Evolutionary conservation across 768 basidiomycete genomes (phyloP).

Genomic region (Amanita rubescens): DNA sequence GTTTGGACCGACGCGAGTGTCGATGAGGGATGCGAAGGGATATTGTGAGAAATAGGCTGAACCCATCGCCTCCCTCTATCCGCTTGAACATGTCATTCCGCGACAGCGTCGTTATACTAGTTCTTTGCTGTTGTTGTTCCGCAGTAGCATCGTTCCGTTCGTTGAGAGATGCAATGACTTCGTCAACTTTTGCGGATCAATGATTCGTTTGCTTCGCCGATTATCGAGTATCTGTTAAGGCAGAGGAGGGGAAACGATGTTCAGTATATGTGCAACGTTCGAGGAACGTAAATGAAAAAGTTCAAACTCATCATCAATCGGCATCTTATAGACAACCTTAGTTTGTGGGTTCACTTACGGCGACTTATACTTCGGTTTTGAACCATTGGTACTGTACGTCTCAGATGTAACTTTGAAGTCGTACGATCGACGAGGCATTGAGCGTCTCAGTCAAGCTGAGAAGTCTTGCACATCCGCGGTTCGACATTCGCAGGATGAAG

Average conservation of each 20-base stretch:
- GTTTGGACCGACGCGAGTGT: conserved; percentile 36
- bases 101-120: conserved; percentile 31
- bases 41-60: conserved; percentile 57
- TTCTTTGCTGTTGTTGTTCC: conserved; percentile 9
- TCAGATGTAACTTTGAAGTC: too few species aligned
- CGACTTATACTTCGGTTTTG: too few species aligned
- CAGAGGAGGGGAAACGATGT: not conserved
- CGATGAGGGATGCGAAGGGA: conserved; percentile 29
- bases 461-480: too few species aligned
- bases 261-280: not conserved
- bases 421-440: too few species aligned
- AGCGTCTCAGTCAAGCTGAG: too few species aligned
- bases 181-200: conserved; percentile 77
- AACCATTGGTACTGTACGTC: too few species aligned
- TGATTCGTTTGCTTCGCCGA: conserved; percentile 79
- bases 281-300: not conserved
- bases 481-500: too few species aligned
- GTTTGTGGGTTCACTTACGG: too few species aligned
- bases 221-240: conserved; percentile 96
- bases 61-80: conserved; percentile 92
- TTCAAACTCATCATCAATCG: too few species aligned
- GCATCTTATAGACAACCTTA: too few species aligned
- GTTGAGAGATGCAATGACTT: conserved; percentile 51
- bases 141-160: conserved; percentile 25
- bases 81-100: conserved; percentile 70